Percentiles rank a stretch among this genome's conserved stretches.
Evolutionary conservation across 1,139 yeast species (phyloP).

Genomic region (Geotrichum klebahnii): DNA sequence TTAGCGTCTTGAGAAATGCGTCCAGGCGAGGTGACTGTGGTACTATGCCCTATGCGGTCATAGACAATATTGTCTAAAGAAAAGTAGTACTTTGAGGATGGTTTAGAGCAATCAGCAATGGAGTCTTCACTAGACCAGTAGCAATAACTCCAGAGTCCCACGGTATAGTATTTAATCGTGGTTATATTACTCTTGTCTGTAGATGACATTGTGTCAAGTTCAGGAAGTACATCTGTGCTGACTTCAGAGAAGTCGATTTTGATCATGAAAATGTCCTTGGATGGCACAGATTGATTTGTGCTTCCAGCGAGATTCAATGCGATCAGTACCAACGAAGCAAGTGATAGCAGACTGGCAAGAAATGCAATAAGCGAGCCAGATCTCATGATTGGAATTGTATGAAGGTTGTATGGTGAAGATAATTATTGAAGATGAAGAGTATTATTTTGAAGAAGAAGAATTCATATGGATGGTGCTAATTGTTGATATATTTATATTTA

Average conservation of each 20-base stretch:
- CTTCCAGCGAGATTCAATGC: constrained; percentile 5
- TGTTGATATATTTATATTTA: no score
- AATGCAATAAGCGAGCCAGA: neutral
- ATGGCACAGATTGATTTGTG: neutral
- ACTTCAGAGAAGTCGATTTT: constrained; percentile 1
- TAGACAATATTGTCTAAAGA: constrained; percentile 8
- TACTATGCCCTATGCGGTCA: constrained; percentile 3
- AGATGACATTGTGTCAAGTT: neutral
- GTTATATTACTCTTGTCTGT: neutral
- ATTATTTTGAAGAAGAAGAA: no score
- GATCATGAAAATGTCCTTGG: constrained; percentile 9
- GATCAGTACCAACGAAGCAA: constrained; percentile 8
- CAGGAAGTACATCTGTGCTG: constrained; percentile 8
- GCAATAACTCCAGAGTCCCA: constrained; percentile 16
- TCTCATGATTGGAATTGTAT: neutral
- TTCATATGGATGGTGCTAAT: no score
- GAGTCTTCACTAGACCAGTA: neutral
- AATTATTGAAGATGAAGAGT: no score
- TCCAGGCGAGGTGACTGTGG: constrained; percentile 7
- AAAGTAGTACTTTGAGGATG: constrained; percentile 4
- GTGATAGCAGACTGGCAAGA: constrained; percentile 8
- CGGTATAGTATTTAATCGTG: neutral
- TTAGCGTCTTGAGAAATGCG: neutral
- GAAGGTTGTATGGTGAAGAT: no score
- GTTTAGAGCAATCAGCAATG: neutral